A percentile compares a stretch with the other conserved stretches of the same genome.
Evolutionary conservation across 148 eudicot genomes (phyloP).

Genomic region (Persicaria maculosa): DNA sequence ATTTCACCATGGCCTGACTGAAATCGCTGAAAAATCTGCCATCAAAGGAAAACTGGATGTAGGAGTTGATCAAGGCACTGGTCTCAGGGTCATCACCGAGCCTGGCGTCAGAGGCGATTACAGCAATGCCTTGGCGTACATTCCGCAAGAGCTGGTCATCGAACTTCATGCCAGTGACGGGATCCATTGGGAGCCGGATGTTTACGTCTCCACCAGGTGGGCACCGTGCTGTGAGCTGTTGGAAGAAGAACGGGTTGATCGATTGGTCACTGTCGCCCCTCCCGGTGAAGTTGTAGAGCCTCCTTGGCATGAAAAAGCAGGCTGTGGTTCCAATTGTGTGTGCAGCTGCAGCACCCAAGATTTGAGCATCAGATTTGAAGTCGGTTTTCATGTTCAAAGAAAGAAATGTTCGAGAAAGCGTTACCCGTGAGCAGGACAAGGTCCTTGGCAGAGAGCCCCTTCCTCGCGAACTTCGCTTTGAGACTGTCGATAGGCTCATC

Average conservation of each 20-base stretch:
- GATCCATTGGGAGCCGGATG: slow-evolving; percentile 38
- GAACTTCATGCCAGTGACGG: slow-evolving; percentile 27
- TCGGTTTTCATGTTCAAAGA: background rate
- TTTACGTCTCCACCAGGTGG: slow-evolving; percentile 37
- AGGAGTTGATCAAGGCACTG: slow-evolving; percentile 35
- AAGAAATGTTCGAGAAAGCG: background rate
- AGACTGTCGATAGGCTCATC: slow-evolving; percentile 33
- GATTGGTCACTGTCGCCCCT: slow-evolving; percentile 46
- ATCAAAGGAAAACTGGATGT: slow-evolving; percentile 21
- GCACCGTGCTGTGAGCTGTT: slow-evolving; percentile 32
- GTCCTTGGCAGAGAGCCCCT: slow-evolving; percentile 50
- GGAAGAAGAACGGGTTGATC: slow-evolving; percentile 34
- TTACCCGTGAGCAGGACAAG: slow-evolving; percentile 56
- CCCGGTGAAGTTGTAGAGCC: slow-evolving; percentile 42
- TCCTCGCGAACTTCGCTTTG: slow-evolving; percentile 37
- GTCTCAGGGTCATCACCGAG: slow-evolving; percentile 44
- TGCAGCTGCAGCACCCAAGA: slow-evolving; percentile 31
- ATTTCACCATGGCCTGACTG: slow-evolving; percentile 39
- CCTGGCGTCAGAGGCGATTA: slow-evolving; percentile 45
- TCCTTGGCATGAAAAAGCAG: slow-evolving; percentile 51
- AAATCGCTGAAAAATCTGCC: slow-evolving; percentile 43
- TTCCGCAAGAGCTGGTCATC: slow-evolving; percentile 40
- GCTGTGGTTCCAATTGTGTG: slow-evolving; percentile 63
- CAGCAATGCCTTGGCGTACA: slow-evolving; percentile 43
- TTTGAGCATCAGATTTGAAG: background rate